A percentile compares a stretch with the other conserved stretches of the same genome.
phyloP scores from a whole-genome alignment of 495 filamentous ascomycete species.

The Penicillium manginii region DNA sequence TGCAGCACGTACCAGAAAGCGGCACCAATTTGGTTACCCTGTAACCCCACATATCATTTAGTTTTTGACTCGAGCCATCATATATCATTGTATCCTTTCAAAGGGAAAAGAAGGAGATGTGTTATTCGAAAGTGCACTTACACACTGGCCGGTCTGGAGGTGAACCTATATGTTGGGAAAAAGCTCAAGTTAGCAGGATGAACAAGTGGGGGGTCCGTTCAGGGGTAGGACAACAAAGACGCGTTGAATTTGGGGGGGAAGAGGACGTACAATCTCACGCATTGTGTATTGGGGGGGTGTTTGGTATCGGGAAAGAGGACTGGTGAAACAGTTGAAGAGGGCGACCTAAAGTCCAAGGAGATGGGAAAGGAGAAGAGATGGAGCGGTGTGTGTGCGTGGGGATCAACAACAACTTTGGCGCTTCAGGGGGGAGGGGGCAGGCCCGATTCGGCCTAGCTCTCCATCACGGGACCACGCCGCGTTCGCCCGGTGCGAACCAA shows the following conservation, averaged over 20 bases:
- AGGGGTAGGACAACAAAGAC: slow-evolving; percentile 45
- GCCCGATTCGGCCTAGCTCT: slow-evolving; percentile 30
- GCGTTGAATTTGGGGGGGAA: slow-evolving; percentile 37
- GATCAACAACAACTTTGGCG: slow-evolving; percentile 41
- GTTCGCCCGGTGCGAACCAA: slow-evolving; percentile 37
- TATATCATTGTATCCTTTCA: no score
- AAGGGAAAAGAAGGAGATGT: not conserved
- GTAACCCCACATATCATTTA: slow-evolving; percentile 36
- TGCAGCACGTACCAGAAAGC: slow-evolving; percentile 83
- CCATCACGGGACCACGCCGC: slow-evolving; percentile 33
- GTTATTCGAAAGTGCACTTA: slow-evolving; percentile 51
- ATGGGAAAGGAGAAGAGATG: slow-evolving; percentile 33
- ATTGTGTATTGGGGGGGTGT: slow-evolving; percentile 66
- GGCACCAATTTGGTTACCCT: slow-evolving; percentile 99
- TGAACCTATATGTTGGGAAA: slow-evolving; percentile 70
- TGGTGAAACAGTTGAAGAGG: slow-evolving; percentile 22
- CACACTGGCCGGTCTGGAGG: slow-evolving; percentile 99
- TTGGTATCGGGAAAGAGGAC: slow-evolving; percentile 20
- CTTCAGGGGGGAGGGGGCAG: slow-evolving; percentile 30
- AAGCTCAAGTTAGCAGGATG: slow-evolving; percentile 43
- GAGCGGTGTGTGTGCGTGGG: slow-evolving; percentile 44
- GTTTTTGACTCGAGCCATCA: slow-evolving; percentile 10
- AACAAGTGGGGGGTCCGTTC: slow-evolving; percentile 50
- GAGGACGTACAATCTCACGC: slow-evolving; percentile 88
- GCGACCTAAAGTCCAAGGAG: slow-evolving; percentile 28